These are phyloP conservation scores for Colletotrichum cordylinicola DNA, from an alignment of 2,329 filamentous ascomycete genomes.

Conservation along the genomic window DNA sequence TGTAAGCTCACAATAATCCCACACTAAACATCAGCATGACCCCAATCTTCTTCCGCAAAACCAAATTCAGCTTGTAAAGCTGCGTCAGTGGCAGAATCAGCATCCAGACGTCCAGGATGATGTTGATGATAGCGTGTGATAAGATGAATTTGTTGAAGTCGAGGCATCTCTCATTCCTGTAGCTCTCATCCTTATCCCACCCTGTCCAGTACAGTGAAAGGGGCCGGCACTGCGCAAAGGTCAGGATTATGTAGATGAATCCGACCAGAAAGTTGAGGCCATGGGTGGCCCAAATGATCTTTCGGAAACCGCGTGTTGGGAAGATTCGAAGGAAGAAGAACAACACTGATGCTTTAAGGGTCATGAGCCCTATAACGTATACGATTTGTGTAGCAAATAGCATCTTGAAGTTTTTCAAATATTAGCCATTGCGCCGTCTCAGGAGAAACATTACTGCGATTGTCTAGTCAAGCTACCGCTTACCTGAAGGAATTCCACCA, in stretches of 20 bases:
- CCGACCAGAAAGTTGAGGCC: neutral
- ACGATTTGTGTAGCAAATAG: neutral
- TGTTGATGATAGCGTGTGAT: slow-evolving; percentile 18
- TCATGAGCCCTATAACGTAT: neutral
- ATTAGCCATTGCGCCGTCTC: rapidly evolving
- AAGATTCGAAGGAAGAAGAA: slow-evolving; percentile 39
- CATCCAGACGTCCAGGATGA: slow-evolving; percentile 26
- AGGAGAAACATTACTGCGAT: neutral
- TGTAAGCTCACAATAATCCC: neutral
- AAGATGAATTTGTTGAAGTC: neutral
- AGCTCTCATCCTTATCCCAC: neutral
- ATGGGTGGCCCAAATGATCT: neutral
- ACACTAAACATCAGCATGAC: slow-evolving; percentile 2
- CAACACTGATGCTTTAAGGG: slow-evolving; percentile 35
- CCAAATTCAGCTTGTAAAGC: slow-evolving; percentile 24
- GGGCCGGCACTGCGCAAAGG: neutral
- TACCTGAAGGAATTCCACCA: neutral
- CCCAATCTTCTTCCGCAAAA: slow-evolving; percentile 20
- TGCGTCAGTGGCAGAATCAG: slow-evolving; percentile 23
- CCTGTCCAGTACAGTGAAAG: neutral
- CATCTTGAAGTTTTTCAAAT: neutral
- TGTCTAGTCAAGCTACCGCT: neutral
- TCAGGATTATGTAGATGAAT: neutral
- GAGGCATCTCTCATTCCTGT: neutral
- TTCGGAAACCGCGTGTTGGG: slow-evolving; percentile 16